Conservation (phyloP, 768 basidiomycete species). For the Suillus americanus region DNA sequence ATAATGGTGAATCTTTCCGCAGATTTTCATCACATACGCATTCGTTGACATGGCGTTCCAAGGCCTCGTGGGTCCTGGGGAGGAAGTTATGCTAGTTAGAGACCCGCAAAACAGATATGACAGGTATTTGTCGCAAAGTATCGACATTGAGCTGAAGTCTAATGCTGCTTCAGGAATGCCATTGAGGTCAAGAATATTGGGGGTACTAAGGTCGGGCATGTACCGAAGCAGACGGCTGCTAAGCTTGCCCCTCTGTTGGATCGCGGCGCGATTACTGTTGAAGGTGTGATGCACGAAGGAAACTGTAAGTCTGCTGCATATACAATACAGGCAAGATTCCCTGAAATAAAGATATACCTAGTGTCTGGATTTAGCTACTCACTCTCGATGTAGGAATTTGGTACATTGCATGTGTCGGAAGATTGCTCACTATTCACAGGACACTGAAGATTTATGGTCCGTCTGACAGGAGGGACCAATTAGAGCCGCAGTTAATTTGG, state of each 20-base stretch:
- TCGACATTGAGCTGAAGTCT: background rate
- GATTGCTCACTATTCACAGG: conserved; percentile 33
- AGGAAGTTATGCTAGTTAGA: conserved; percentile 68
- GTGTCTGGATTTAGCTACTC: conserved; percentile 51
- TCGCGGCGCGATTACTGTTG: conserved; percentile 56
- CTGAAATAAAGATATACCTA: conserved; percentile 18
- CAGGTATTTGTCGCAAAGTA: conserved; percentile 37
- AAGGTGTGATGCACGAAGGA: conserved; percentile 67
- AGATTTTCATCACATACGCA: background rate
- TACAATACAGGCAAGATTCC: background rate
- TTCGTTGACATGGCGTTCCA: conserved; percentile 8
- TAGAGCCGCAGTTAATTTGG: conserved; percentile 73
- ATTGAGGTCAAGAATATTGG: conserved; percentile 82
- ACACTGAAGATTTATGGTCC: conserved; percentile 72
- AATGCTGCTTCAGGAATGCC: conserved; percentile 52
- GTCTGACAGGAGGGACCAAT: conserved; percentile 51
- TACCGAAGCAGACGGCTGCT: conserved; percentile 57
- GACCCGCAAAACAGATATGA: conserved; percentile 73
- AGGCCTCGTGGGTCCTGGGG: conserved; percentile 80
- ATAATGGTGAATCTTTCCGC: conserved; percentile 46
- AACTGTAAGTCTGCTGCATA: conserved; percentile 46
- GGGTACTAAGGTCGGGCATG: conserved; percentile 75
- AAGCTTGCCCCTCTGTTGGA: conserved; percentile 76
- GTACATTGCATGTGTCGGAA: background rate
- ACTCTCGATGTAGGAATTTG: conserved; percentile 55